Percentiles rank a stretch among this genome's conserved stretches.
Conservation (phyloP, 176 grass and related monocot genomes). For the Zea luxurians region DNA sequence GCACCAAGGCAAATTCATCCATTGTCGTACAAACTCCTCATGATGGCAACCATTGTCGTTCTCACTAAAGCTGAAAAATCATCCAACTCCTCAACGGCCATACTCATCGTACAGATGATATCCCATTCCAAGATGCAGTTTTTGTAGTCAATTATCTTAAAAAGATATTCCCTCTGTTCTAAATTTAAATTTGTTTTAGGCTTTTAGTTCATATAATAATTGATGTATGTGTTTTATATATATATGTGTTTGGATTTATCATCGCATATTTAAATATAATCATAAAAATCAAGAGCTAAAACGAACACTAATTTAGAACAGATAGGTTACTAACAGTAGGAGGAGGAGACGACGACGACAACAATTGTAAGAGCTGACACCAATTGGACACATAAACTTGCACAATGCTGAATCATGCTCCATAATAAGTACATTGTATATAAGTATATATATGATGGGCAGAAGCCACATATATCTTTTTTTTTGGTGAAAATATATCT, state of each 20-base stretch:
- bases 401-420: conserved; percentile 19
- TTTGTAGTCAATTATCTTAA: conserved; percentile 4
- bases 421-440: conserved; percentile 31
- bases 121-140: neutral
- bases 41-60: conserved; percentile 26
- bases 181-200: too few species aligned
- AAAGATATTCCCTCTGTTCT: neutral
- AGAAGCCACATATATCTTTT: conserved; percentile 24
- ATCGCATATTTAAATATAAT: too few species aligned
- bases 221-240: neutral
- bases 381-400: neutral
- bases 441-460: conserved; percentile 29
- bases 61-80: conserved; percentile 31
- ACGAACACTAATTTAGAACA: too few species aligned
- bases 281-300: too few species aligned
- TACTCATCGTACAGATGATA: conserved; percentile 7
- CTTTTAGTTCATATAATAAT: neutral
- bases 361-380: conserved; percentile 13
- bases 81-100: conserved; percentile 27
- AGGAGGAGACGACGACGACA: neutral
- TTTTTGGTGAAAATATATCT: conserved; percentile 24
- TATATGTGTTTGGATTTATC: conserved; percentile 15
- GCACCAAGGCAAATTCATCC: conserved; percentile 27
- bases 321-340: too few species aligned
- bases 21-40: conserved; percentile 7